Evolutionary conservation across 441 rosid species (phyloP), one percentile per base, ranked within the genome.

Genomic region (Flueggea neowawraea): DNA sequence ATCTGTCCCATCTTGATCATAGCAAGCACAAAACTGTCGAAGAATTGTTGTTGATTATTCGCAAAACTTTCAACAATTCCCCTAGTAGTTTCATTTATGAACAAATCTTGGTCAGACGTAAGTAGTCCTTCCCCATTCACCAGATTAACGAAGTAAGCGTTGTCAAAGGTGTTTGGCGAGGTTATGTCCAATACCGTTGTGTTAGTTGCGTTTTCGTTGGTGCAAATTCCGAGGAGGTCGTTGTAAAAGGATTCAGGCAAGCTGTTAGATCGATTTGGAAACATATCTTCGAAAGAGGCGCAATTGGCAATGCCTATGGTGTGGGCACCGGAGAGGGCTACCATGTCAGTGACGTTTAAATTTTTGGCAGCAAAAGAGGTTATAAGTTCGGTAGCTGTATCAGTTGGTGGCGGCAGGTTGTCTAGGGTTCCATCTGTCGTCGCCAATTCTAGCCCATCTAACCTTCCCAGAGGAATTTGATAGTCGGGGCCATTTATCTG

Each of bases 401-500:
- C 41, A 6, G 16, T 48, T 0, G 97, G 95, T 10, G 84, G 65
- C 0, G 91, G 91, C 31, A 93, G 71, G 70, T 87, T 87, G n/a
- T 39, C 68, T 28, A 87, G 5, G 6, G 89, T 82, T 2, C 63
- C 86, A 0, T 78, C 45, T n/a, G 0, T 56, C 1, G 75, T 78
- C 0, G 97, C 97, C 16, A 81, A 81, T 1, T 52, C 68, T 1
- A 78, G 61, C 9, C 86, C 80, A 49, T 93, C 98, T 5, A 90
- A 77, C 64, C 98, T 74, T 53, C 97, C 98, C 39, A 85, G 52
- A 5, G 90, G 95, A 12, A 90, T 82, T 0, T 69, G 73, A 59
- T 84, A 93, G 31, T 82, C 74, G 2, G 98, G 98, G 0, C 97
- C 97, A 15, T 97, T 97, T 6, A 87, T 68, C 97, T 90, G 75